phyloP scores from a whole-genome alignment of 140 eudicot species.

The Bidens hawaiensis region DNA sequence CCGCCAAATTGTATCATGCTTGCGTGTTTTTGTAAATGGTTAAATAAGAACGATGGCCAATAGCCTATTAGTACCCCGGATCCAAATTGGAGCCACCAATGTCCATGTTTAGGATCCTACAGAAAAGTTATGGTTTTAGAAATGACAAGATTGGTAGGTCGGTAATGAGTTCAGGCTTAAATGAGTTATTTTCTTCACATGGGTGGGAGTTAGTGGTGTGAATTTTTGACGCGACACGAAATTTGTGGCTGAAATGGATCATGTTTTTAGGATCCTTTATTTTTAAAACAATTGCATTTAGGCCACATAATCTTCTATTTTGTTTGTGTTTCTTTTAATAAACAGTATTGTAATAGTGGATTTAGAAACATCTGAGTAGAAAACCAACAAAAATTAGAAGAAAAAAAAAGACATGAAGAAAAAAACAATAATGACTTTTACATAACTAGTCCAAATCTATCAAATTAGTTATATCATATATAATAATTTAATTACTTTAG shows the following conservation, averaged over 20 bases:
- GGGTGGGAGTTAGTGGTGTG: neutral
- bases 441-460: slow-evolving; percentile 20
- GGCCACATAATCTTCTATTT: slow-evolving; percentile 30
- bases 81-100: slow-evolving; percentile 97
- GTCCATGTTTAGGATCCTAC: slow-evolving; percentile 94
- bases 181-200: neutral
- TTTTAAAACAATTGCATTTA: neutral
- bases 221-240: neutral
- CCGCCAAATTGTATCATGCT: slow-evolving; percentile 98
- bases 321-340: slow-evolving; percentile 18
- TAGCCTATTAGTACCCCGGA: slow-evolving; percentile 78
- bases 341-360: slow-evolving; percentile 20
- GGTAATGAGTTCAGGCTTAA: neutral
- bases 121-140: neutral
- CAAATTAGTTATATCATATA: slow-evolving; percentile 10
- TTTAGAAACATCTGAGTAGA: slow-evolving; percentile 10
- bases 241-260: no score
- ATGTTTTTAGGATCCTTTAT: no score
- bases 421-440: slow-evolving; percentile 20
- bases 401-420: slow-evolving; percentile 2
- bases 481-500: slow-evolving; percentile 8
- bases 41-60: slow-evolving; percentile 87
- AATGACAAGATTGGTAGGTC: neutral
- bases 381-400: slow-evolving; percentile 8
- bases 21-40: slow-evolving; percentile 68